Percentiles rank a stretch among this genome's conserved stretches.
Conservation (phyloP, 768 basidiomycete species). For the Lentinula lateritia region DNA sequence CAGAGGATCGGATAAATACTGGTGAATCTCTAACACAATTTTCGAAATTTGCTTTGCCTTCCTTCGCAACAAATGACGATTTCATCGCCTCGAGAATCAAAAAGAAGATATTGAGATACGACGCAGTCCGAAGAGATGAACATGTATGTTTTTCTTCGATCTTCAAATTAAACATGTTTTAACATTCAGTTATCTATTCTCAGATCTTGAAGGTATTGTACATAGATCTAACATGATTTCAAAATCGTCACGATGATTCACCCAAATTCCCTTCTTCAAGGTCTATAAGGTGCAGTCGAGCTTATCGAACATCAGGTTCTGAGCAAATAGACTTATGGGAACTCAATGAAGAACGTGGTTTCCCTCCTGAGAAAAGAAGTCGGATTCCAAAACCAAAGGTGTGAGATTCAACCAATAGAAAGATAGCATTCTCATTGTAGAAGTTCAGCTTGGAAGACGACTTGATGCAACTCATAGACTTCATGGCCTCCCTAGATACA, state of each 20-base stretch:
- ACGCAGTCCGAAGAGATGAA: background rate
- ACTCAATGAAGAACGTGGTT: conserved; percentile 8
- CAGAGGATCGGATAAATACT: background rate
- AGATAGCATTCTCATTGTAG: no score
- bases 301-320: background rate
- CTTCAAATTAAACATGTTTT: background rate
- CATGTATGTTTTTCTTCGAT: background rate
- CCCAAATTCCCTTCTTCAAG: background rate
- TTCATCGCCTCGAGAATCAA: background rate
- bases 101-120: background rate
- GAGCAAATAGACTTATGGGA: background rate
- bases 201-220: background rate
- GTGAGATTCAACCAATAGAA: no score
- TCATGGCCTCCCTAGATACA: conserved; percentile 15
- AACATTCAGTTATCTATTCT: background rate
- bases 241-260: no score
- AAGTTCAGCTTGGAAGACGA: background rate
- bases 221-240: no score
- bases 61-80: background rate
- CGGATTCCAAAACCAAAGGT: background rate
- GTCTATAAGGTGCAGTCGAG: background rate
- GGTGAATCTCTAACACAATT: background rate
- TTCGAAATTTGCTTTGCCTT: background rate
- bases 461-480: conserved; percentile 10
- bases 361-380: conserved; percentile 2